These are phyloP conservation scores for Lachnellula suecica DNA, from an alignment of 2,329 filamentous ascomycete species.

Conservation along the genomic window DNA sequence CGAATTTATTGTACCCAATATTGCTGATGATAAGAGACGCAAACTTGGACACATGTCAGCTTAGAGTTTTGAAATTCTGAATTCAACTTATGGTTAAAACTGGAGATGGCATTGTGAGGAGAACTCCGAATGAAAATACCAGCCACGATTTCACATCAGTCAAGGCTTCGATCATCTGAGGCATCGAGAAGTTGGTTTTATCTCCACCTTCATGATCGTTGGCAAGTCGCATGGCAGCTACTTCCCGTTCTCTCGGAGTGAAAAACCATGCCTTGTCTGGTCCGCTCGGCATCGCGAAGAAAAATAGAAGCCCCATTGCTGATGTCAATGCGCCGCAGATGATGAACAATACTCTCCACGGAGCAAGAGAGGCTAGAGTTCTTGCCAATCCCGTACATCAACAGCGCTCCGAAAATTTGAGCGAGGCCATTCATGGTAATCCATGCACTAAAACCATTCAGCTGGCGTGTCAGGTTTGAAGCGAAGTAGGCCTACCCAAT, in stretches of 20 bases:
- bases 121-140: conserved; percentile 44
- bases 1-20: conserved; percentile 40
- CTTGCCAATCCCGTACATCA: conserved; percentile 52
- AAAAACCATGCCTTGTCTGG: conserved; percentile 51
- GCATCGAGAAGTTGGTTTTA: conserved; percentile 42
- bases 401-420: conserved; percentile 43
- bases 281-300: conserved; percentile 44
- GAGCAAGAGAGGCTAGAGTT: conserved; percentile 38
- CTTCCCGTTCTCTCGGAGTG: conserved; percentile 40
- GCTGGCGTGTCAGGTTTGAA: not conserved
- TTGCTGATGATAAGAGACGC: conserved; percentile 48
- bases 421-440: conserved; percentile 46
- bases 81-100: conserved; percentile 38
- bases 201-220: conserved; percentile 40
- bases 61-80: not conserved
- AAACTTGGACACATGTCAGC: conserved; percentile 34
- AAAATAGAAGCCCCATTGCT: conserved; percentile 43
- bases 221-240: conserved; percentile 38
- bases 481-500: conserved; percentile 35
- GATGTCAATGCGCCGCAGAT: conserved; percentile 48
- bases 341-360: conserved; percentile 49
- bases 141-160: conserved; percentile 44
- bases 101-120: conserved; percentile 46
- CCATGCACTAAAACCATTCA: conserved; percentile 27
- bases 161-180: conserved; percentile 44